phyloP scores from a whole-genome alignment of 495 filamentous ascomycete genomes.

The Penicillium flavigenum region DNA sequence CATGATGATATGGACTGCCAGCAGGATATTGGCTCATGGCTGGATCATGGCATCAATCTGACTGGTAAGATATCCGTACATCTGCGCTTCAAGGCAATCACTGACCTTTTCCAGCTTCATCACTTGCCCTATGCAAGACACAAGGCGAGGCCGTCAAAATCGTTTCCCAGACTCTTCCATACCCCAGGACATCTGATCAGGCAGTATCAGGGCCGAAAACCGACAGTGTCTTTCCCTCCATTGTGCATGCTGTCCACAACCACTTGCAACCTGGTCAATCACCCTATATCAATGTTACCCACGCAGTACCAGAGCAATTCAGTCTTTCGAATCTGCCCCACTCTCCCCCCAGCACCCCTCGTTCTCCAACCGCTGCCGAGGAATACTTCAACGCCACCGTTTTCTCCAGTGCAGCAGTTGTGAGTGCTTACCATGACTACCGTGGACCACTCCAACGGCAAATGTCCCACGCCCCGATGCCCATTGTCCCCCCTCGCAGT shows the following conservation, averaged over 20 bases:
- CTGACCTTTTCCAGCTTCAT: constrained; percentile 33
- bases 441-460: constrained; percentile 45
- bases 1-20: constrained; percentile 44
- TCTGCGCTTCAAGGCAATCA: constrained; percentile 3
- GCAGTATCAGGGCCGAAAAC: constrained; percentile 32
- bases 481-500: constrained; percentile 62
- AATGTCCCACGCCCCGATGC: constrained; percentile 51
- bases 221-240: constrained; percentile 45
- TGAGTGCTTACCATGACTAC: constrained; percentile 56
- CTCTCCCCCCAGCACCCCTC: constrained; percentile 60
- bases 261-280: constrained; percentile 46
- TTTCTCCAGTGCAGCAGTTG: constrained; percentile 58
- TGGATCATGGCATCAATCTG: constrained; percentile 45
- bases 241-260: constrained; percentile 56
- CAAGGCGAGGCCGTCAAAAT: constrained; percentile 51
- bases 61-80: constrained; percentile 37
- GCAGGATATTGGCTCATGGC: constrained; percentile 39
- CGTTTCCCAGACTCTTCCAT: constrained; percentile 63
- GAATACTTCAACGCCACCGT: constrained; percentile 58
- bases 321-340: constrained; percentile 60
- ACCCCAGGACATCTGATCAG: constrained; percentile 53
- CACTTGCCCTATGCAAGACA: constrained; percentile 35
- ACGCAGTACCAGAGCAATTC: constrained; percentile 62
- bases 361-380: constrained; percentile 42
- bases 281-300: constrained; percentile 61